A percentile compares a stretch with the other conserved stretches of the same genome.
These are phyloP conservation scores for Simmondsia chinensis DNA, from an alignment of 148 eudicot species.

Conservation along the genomic window DNA sequence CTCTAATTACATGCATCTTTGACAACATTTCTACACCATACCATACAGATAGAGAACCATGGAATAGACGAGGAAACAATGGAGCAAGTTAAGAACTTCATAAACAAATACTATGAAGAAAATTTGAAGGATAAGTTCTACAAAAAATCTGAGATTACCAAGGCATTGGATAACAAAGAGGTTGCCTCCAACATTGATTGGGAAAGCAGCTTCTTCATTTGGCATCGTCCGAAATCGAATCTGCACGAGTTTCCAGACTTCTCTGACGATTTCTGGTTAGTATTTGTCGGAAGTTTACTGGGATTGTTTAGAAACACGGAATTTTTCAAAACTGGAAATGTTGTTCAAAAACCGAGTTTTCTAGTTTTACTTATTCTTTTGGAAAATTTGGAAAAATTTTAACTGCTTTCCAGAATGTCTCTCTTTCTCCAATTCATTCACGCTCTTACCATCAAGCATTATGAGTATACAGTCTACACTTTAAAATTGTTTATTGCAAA, in stretches of 20 bases:
- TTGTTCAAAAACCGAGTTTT: too few species aligned
- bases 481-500: too few species aligned
- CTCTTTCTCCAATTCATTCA: too few species aligned
- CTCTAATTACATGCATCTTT: too few species aligned
- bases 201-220: constrained; percentile 64
- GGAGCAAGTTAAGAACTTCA: constrained; percentile 53
- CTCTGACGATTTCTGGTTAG: constrained; percentile 51
- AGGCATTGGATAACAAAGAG: constrained; percentile 27
- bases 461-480: too few species aligned
- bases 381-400: too few species aligned
- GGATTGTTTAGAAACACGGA: too few species aligned
- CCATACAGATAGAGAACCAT: constrained; percentile 78
- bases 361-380: too few species aligned
- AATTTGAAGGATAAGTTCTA: constrained; percentile 54
- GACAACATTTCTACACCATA: too few species aligned
- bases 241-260: constrained; percentile 31
- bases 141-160: constrained; percentile 37
- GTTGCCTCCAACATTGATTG: constrained; percentile 39
- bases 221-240: constrained; percentile 67
- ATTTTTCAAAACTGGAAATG: too few species aligned
- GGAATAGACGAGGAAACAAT: constrained; percentile 46
- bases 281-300: not conserved
- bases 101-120: constrained; percentile 51
- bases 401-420: too few species aligned
- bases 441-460: too few species aligned